Conservation (phyloP, 257 asterid species). For the Orobanche coerulescens region DNA sequence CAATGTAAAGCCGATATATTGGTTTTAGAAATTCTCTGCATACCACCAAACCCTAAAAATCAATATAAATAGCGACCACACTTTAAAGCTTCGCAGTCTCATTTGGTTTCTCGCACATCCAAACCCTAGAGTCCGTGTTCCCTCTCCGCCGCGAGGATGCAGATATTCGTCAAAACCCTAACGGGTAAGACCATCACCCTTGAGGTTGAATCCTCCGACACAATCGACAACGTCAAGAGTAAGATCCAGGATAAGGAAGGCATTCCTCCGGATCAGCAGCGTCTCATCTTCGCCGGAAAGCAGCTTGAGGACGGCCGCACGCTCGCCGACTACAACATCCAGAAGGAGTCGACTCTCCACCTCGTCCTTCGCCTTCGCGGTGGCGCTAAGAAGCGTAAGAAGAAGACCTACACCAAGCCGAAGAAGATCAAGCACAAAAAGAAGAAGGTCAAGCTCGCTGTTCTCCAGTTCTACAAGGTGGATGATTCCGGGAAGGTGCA, state of each 20-base stretch:
- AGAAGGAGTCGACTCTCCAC: slow-evolving; percentile 66
- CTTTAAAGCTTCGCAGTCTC: neutral
- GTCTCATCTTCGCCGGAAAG: slow-evolving; percentile 53
- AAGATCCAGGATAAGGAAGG: slow-evolving; percentile 60
- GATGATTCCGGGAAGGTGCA: slow-evolving; percentile 65
- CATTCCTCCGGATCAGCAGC: slow-evolving; percentile 52
- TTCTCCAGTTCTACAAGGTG: slow-evolving; percentile 61
- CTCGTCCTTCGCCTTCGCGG: slow-evolving; percentile 65
- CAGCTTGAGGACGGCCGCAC: slow-evolving; percentile 67
- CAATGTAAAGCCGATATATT: too few species aligned
- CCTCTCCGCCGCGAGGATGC: slow-evolving; percentile 40
- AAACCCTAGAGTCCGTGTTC: slow-evolving; percentile 18
- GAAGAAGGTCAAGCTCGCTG: slow-evolving; percentile 63
- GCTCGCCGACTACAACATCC: slow-evolving; percentile 57
- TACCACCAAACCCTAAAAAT: slow-evolving; percentile 26
- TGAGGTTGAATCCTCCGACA: slow-evolving; percentile 57
- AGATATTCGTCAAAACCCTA: slow-evolving; percentile 78
- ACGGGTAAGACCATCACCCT: slow-evolving; percentile 63
- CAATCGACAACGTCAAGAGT: slow-evolving; percentile 49
- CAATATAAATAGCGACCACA: neutral
- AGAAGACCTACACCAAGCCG: slow-evolving; percentile 73
- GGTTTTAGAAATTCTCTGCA: too few species aligned
- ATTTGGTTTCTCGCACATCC: neutral
- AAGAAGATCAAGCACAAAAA: slow-evolving; percentile 68
- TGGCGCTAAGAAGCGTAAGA: slow-evolving; percentile 71